Base-by-base conservation (phyloP, 805 yeast genomes). In the Metahyphopichia silvanorum region DNA sequence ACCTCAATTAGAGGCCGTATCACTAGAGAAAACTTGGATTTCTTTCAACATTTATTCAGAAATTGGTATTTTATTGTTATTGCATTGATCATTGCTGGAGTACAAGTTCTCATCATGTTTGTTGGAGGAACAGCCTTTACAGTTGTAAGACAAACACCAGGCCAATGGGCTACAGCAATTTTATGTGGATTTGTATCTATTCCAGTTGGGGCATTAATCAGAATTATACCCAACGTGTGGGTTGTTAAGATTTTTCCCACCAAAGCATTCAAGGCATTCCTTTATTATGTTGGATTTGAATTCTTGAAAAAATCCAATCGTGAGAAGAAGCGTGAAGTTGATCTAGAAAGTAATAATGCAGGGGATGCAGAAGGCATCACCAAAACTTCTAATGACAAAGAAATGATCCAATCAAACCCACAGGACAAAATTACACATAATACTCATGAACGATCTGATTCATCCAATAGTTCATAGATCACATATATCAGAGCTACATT, bases 81-180 rank as follows among this genome's bases (percentile, higher is more conserved):
- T 47, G 78, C 83, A 15, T 48, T 57, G 2, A 67, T 93, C 29
- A 88, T 93, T 57, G 93, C 81, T 19, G 89, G 84, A 4, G 76
- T 79, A 60, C 98, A 93, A 64, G 67, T 88, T 3, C 58, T 91
- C 33, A 91, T 93, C 47, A 93, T 93, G 98, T 85, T 80, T 60
- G 91, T 86, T 42, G 99, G 99, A 34, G 98, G 99, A 35, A 85
- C 91, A 25, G 96, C 98, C 0, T 93, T 93, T 61, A 77, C 89
- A 6, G 72, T 89, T 43, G 77, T 76, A 2, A 72, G 82, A 40
- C 94, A 85, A 60, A 82, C 95, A 1, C 83, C 84, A 6, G 77
- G 77, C 1, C 79, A 81, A 84, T 94, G 98, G 98, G 93, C 76
- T 1, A 79, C 87, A 2, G 93, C 98, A 0, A 60, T 91, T 4